Evolutionary conservation across 2,329 filamentous ascomycete species (phyloP), one percentile per base, ranked within the genome.

Genomic region (Plectosphaerella cucumerina): DNA sequence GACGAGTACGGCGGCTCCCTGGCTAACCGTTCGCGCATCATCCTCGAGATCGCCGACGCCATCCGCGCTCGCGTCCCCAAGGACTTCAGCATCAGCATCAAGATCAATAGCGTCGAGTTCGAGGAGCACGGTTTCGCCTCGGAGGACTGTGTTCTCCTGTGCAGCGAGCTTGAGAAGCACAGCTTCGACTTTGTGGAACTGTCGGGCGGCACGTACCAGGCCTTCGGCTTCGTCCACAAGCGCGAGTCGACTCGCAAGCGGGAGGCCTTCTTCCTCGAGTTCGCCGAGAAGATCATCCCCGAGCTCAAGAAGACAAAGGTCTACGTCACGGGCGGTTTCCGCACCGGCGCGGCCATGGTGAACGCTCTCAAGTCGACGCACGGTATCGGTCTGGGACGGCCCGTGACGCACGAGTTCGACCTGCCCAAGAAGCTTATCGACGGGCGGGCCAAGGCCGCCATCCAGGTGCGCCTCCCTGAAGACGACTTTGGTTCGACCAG

Each of bases 251-350:
- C 78, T 5, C 72, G 70, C 63, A 75, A 77, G 65, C 69, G 79
- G 5, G 80, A 83, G 58, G 73, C 77, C 2, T 84, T 82, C 70
- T 85, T 84, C 70, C 60, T 84, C 43, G 78, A 83, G 3, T 84
- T 82, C 52, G 81, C 81, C 0, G 74, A 84, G 52, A 59, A 64
- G 54, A 75, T 85, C 60, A 65, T 75, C 21, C 68, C 67, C 0
- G 57, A 59, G 34, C 58, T 74, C 11, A 69, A 54, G 1, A 75
- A 78, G 62, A 85, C 81, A 1, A 80, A 75, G 60, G 73, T 70
- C 0, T 85, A 82, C 56, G 68, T 85, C 37, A 84, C 80, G 0
- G 82, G 82, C 22, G 82, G 82, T 1, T 67, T 86, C 54, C 73
- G 76, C 50, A 77, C 76, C 1, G 74, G 71, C 0, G 68, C 65